Base-by-base conservation (phyloP, 2,329 filamentous ascomycete species). In the Leptographium procerum region DNA sequence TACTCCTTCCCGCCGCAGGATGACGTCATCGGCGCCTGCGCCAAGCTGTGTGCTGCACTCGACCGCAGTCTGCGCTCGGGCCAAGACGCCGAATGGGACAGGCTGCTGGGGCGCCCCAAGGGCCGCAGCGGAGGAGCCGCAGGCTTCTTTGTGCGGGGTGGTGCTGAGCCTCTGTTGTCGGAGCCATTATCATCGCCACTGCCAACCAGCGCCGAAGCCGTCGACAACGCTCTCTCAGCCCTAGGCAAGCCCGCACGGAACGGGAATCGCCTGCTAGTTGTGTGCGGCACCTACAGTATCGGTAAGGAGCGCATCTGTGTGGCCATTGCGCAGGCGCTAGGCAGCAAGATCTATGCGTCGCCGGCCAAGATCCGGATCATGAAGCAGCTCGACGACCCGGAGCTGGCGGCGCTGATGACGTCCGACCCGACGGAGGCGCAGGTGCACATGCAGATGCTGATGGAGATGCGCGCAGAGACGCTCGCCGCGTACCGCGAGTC, bases 271-370 rank as follows among this genome's bases (percentile, higher is more conserved):
- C 79, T 99, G 2, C 80, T 99, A 0, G 89, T 99, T 6, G 83
- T 99, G 8, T 95, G 96, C 61, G 94, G 94, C 51, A 99, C 94
- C 0, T 99, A 99, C 73, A 95, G 88, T 65, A 99, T 99, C 66
- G 94, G 94, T 67, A 99, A 99, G 73, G 94, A 99, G 71, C 87
- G 91, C 47, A 91, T 99, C 64, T 97, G 92, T 69, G 78, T 96
- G 34, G 91, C 90, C 50, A 95, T 99, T 63, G 94, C 94, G 4
- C 83, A 86, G 65, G 91, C 91, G 0, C 77, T 99, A 2, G 78
- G 84, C 45, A 89, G 86, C 64, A 96, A 95, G 68, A 97, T 99
- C 62, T 99, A 87, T 67, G 92, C 92, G 0, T 84, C 89, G 1
- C 77, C 90, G 0, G 78, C 81, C 57, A 99, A 99, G 73, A 87